Conservation (phyloP, 1,139 yeast species). For the Pichia sp. region DNA sequence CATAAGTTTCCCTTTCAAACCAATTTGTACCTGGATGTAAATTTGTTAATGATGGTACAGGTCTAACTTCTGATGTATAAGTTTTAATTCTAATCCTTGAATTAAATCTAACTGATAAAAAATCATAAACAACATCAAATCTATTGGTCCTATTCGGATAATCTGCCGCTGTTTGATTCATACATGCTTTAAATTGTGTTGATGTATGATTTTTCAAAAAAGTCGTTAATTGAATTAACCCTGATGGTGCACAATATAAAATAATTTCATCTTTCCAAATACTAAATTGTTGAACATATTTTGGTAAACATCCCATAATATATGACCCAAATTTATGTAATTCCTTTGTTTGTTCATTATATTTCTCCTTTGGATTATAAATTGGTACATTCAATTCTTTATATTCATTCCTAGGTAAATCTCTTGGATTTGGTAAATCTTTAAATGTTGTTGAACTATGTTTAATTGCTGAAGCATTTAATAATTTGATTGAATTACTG, state of each 20-base stretch:
- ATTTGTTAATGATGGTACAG: conserved; percentile 72
- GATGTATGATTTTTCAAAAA: conserved; percentile 76
- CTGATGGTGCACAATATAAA: conserved; percentile 68
- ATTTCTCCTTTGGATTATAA: conserved; percentile 73
- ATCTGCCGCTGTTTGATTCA: conserved; percentile 84
- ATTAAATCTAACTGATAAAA: conserved; percentile 75
- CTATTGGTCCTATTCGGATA: conserved; percentile 79
- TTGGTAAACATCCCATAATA: conserved; percentile 72
- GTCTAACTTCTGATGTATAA: conserved; percentile 73
- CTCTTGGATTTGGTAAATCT: conserved; percentile 28
- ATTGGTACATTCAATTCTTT: conserved; percentile 48
- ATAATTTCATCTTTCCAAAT: conserved; percentile 91
- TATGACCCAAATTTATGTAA: conserved; percentile 80
- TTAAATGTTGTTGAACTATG: conserved; percentile 16
- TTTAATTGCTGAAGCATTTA: conserved; percentile 8
- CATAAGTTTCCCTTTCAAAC: conserved; percentile 87
- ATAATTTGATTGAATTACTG: conserved; percentile 7
- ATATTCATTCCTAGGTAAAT: conserved; percentile 25
- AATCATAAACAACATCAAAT: conserved; percentile 80
- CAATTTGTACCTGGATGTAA: conserved; percentile 78
- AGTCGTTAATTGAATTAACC: conserved; percentile 59
- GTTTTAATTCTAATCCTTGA: conserved; percentile 87
- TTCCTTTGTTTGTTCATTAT: conserved; percentile 60
- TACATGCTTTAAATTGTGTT: conserved; percentile 68
- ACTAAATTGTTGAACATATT: conserved; percentile 72